Evolutionary conservation across 805 yeast genomes (phyloP).

Genomic region (Kodamaea kaohsiungensis): DNA sequence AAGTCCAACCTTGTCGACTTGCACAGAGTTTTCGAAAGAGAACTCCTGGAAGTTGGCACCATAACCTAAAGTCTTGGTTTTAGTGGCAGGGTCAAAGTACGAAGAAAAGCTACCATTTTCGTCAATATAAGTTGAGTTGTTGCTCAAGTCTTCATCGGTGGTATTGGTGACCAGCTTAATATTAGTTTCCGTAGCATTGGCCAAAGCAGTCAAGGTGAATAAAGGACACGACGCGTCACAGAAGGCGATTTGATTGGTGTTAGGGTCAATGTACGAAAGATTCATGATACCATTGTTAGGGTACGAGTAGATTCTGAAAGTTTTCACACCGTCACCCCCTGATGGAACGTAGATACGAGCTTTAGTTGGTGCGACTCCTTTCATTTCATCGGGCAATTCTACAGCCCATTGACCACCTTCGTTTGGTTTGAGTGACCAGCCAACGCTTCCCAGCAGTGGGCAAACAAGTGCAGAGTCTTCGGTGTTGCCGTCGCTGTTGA

Average conservation of each 20-base stretch:
- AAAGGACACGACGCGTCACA: conserved; percentile 95
- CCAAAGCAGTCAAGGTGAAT: conserved; percentile 38
- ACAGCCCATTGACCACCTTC: conserved; percentile 68
- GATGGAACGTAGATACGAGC: conserved; percentile 68
- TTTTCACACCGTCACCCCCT: conserved; percentile 49
- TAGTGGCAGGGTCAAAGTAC: conserved; percentile 35
- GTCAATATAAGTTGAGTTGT: conserved; percentile 34
- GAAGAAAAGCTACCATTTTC: conserved; percentile 36
- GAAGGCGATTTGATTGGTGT: conserved; percentile 49
- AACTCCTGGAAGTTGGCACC: conserved; percentile 72
- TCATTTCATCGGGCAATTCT: conserved; percentile 50
- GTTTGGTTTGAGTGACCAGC: conserved; percentile 55
- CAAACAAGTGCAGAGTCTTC: conserved; percentile 47
- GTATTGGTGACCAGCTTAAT: conserved; percentile 9
- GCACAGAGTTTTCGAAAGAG: conserved; percentile 69
- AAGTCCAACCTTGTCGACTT: conserved; percentile 60
- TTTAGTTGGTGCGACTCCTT: conserved; percentile 63
- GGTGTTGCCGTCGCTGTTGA: conserved; percentile 37
- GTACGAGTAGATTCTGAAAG: conserved; percentile 70
- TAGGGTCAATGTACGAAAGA: conserved; percentile 78
- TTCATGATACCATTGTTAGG: conserved; percentile 93
- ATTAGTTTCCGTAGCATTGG: conserved; percentile 25
- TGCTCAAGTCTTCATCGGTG: conserved; percentile 29
- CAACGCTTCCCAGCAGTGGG: conserved; percentile 44
- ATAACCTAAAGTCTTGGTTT: conserved; percentile 41